Evolutionary conservation across 2,329 filamentous ascomycete species (phyloP), one percentile per base, ranked within the genome.

Genomic region (Phyllosticta citrichinensis): DNA sequence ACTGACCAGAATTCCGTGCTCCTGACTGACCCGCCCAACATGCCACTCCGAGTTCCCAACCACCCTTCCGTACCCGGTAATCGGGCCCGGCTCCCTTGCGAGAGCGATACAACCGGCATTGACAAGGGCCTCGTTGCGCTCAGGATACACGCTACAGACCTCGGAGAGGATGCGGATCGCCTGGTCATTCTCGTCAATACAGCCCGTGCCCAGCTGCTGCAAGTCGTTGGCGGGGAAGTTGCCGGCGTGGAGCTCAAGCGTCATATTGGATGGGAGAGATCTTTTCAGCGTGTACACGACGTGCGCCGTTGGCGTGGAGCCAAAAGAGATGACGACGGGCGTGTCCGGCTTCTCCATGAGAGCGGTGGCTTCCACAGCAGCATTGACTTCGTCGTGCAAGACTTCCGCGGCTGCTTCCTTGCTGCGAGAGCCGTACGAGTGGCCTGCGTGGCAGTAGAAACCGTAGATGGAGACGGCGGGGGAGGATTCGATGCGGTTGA

Each of bases 371-470:
- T 22, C 27, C 9, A 30, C 53, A 1, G 61, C 61, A 1, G 61
- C 57, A n/a, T 30, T 35, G 5, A 59, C 56, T 27, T 62, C 61
- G 20, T 52, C 57, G 12, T 56, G 52, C 27, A 62, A 50, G 3
- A 62, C 52, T 14, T 52, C 35, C 1, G 52, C 53, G 1, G 61
- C 61, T 0, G 40, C 56, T 3, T n/a, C 53, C 11, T 33, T n/a
- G 20, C 2, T 17, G 30, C 57, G 56, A 25, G 56, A 33, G 3
- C 24, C 56, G 56, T 62, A 62, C 25, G 56, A 30, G 50, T 62
- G 61, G 0, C 61, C 61, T 2, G 61, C 61, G 47, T 62, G 61
- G 56, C 56, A 59, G 52, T 62, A 62, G 57, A 62, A 62, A 40
- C 61, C 61, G 56, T 60, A 40, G 52, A 62, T 56, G 33, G 5